A percentile compares a stretch with the other conserved stretches of the same genome.
These are phyloP conservation scores for Aspergillus sp. DNA, from an alignment of 2,329 filamentous ascomycete genomes.

Conservation along the genomic window DNA sequence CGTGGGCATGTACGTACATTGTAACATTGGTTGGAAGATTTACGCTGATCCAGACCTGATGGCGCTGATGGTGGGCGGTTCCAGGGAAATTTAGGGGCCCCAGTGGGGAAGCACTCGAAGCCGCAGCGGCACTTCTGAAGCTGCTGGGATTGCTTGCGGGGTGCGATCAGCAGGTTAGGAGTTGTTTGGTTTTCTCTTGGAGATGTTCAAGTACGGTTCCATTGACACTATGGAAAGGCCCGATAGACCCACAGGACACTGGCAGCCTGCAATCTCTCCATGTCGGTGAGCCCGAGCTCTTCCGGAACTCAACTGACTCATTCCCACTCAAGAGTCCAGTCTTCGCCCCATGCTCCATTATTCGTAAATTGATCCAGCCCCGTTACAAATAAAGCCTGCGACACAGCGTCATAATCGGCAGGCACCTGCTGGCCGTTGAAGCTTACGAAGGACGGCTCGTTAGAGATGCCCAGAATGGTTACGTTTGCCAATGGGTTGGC, in stretches of 20 bases:
- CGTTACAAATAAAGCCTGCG: slow-evolving; percentile 51
- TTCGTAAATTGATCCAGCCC: slow-evolving; percentile 51
- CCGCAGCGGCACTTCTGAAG: neutral
- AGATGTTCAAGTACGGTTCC: neutral
- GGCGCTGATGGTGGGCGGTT: neutral
- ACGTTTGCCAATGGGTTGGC: slow-evolving; percentile 60
- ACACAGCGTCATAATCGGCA: slow-evolving; percentile 52
- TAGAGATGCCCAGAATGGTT: slow-evolving; percentile 59
- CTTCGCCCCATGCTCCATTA: slow-evolving; percentile 57
- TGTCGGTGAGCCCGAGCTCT: neutral
- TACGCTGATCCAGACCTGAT: neutral
- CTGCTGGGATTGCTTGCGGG: neutral
- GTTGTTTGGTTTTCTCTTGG: neutral
- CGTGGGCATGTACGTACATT: neutral
- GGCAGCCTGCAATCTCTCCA: neutral
- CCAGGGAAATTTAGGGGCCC: neutral
- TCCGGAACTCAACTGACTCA: neutral
- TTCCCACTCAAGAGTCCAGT: slow-evolving; percentile 60
- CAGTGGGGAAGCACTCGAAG: neutral
- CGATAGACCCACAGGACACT: neutral
- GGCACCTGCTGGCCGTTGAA: slow-evolving; percentile 52
- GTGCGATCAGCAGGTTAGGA: neutral
- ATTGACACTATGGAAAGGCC: neutral
- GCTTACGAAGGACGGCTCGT: slow-evolving; percentile 44
- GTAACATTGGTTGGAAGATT: neutral